Conservation (phyloP, 371 early-diverging fungal genomes). For the Mucor velutinosus region DNA sequence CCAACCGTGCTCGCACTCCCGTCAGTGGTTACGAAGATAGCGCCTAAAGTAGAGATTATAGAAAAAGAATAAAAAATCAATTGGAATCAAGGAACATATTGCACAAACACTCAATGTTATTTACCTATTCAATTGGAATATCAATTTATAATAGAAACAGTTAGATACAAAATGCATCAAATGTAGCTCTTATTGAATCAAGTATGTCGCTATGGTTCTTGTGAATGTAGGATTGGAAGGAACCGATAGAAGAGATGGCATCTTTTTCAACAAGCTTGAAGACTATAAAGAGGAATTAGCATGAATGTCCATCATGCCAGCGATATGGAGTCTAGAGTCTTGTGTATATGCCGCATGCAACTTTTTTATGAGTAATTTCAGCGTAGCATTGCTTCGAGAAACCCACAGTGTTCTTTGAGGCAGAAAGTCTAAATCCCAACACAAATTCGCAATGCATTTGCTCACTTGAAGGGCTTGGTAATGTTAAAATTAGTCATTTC, state of each 20-base stretch:
- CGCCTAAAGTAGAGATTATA: constrained; percentile 9
- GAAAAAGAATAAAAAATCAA: neutral
- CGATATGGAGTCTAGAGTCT: neutral
- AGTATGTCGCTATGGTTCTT: neutral
- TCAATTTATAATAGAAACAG: neutral
- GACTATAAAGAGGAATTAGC: neutral
- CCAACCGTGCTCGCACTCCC: constrained; percentile 47
- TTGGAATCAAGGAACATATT: neutral
- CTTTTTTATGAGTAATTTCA: neutral
- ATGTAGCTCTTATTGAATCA: neutral
- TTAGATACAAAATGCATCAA: neutral
- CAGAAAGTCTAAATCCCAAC: too few relatives aligned
- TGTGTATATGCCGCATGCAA: neutral
- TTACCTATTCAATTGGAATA: neutral
- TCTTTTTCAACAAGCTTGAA: neutral
- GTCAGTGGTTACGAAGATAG: constrained; percentile 51
- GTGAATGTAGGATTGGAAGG: neutral
- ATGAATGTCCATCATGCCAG: neutral
- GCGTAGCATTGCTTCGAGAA: neutral
- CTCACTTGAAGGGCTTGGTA: too few relatives aligned
- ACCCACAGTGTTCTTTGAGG: too few relatives aligned
- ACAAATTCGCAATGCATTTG: too few relatives aligned
- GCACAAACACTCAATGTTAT: neutral
- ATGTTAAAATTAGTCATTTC: too few relatives aligned
- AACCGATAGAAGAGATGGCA: neutral